Base-by-base conservation (phyloP, 257 asterid genomes). In the Cruciata laevipes region DNA sequence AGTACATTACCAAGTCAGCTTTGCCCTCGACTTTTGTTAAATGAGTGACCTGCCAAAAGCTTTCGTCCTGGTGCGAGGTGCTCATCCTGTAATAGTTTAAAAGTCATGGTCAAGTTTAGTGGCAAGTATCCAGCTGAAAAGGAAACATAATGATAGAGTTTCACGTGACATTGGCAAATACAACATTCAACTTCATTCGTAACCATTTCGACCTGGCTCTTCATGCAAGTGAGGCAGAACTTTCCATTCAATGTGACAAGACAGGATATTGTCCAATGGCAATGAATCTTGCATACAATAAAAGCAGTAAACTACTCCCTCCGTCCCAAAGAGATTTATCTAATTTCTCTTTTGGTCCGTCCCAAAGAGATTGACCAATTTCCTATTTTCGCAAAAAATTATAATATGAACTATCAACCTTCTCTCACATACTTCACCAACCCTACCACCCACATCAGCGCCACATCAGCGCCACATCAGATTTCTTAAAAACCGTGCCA, bases 61-160 rank as follows among this genome's bases (percentile, higher is more conserved):
- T 90, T 92, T 64, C 71, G 80, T 62, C 85, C 76, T 66, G 88
- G 85, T 73, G 86, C 69, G 35, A 77, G 83, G 73, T 88, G 95
- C 69, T 90, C 97, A 79, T 87, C 97, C 99, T 93, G 95, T 80
- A 74, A 77, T 74, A 67, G 40, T 68, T 95, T 80, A 74, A 77
- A 75, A 65, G 40, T 71, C 61, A 63, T 37, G 61, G 68, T 30
- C 81, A 47, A 47, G 73, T 65, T 0, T 24, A 55, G 69, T 74
- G 67, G 68, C 67, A 31, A 67, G 31, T 49, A 51, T 66, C 59
- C n/a, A 38, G 52, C 57, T 40, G 24, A 59, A 57, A 27, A 47
- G 44, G 52, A 23, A 53, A 49, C 37, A 35, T 14, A 33, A 14
- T 69, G 25, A 42, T 18, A 12, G 33, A 9, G 49, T 17, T 57